Base-by-base conservation (phyloP, 2,329 filamentous ascomycete genomes). In the Aspergillus pseudotamarii region DNA sequence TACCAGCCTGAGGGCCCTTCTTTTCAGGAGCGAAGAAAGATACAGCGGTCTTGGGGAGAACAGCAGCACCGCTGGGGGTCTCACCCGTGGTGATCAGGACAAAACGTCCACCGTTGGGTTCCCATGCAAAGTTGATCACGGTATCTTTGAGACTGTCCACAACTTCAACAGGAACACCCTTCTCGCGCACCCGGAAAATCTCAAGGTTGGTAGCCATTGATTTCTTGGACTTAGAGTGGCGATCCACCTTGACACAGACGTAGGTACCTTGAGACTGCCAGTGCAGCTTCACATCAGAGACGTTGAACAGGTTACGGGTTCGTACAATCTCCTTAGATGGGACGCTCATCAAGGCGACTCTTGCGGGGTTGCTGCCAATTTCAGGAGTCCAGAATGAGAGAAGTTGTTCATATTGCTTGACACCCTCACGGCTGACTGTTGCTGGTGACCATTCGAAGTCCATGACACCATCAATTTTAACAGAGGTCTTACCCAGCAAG, bases 91-190 rank as follows among this genome's bases (percentile, higher is more conserved):
- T 97, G 82, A 99, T 99, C 75, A 97, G 90, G 69, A 97, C 93
- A 78, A 99, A 99, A 45, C 95, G 90, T 79, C 96, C 94, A 66
- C 95, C 95, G 84, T 97, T 97, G 67, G 95, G 95, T 77, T 99
- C 95, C 95, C 95, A 99, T 11, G 95, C 93, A 76, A 99, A 99
- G 85, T 99, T 99, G 83, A 99, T 96, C 71, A 99, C 95, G 1
- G 94, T 97, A 75, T 98, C 95, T 83, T 98, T 98, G 81, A 99
- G 91, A 59, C 91, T 93, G 80, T 99, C 95, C 58, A 99, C 93
- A 61, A 98, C 95, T 80, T 99, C 95, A 60, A 99, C 94, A 1
- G 95, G 95, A 2, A 99, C 95, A 70, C 95, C 94, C 87, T 99
- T 99, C 81, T 99, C 95, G 78, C 88, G 90, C 71, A 99, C 88